Percentiles rank a stretch among this genome's conserved stretches.
These are phyloP conservation scores for Ophiobolus disseminans DNA, from an alignment of 2,329 filamentous ascomycete species.

Conservation along the genomic window DNA sequence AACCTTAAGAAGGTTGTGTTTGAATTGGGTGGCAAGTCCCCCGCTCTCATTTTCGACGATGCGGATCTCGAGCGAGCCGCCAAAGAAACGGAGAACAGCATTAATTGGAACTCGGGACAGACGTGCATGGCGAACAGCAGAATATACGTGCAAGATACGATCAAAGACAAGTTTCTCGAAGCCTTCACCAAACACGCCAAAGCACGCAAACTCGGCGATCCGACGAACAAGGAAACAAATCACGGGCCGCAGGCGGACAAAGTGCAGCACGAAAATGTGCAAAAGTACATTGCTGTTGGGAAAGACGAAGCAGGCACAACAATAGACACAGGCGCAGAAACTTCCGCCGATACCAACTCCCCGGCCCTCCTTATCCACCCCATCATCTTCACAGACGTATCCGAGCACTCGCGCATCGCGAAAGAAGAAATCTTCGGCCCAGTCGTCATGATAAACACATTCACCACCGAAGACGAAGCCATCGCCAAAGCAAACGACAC, in stretches of 20 bases:
- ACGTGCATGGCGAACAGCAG: conserved; percentile 65
- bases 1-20: conserved; percentile 87
- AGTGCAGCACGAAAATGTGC: conserved; percentile 30
- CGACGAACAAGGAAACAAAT: conserved; percentile 18
- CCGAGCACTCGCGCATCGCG: conserved; percentile 49
- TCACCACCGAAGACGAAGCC: conserved; percentile 46
- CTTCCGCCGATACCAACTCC: conserved; percentile 29
- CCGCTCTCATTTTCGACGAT: conserved; percentile 79
- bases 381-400: conserved; percentile 55
- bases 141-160: conserved; percentile 62
- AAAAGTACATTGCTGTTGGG: conserved; percentile 43
- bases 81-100: conserved; percentile 55
- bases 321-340: conserved; percentile 44
- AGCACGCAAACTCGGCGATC: conserved; percentile 26
- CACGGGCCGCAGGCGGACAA: conserved; percentile 37
- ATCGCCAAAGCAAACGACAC: conserved; percentile 48
- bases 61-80: conserved; percentile 79
- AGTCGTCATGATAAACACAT: conserved; percentile 47
- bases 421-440: conserved; percentile 51
- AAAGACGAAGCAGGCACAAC: conserved; percentile 50
- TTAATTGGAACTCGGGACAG: conserved; percentile 64
- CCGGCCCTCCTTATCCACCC: conserved; percentile 56
- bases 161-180: conserved; percentile 50
- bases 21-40: conserved; percentile 85
- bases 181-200: conserved; percentile 24